Base-by-base conservation (phyloP, 2,329 filamentous ascomycete genomes). In the Alternaria hordeiaustralica region DNA sequence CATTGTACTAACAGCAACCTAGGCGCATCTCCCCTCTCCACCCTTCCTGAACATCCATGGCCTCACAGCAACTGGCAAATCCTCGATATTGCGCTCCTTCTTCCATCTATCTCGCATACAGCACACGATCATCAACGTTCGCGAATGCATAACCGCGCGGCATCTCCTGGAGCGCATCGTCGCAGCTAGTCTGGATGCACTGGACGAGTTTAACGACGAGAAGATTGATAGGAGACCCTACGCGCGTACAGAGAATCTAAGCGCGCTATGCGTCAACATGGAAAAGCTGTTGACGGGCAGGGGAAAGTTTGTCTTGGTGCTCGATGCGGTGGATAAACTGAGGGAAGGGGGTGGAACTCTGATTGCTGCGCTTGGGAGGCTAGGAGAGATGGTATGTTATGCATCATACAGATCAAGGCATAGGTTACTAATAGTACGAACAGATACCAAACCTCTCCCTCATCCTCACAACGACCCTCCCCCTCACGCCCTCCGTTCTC, bases 281-380 rank as follows among this genome's bases (percentile, higher is more conserved):
- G 86, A 86, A 64, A 87, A 84, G 74, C 82, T 93, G 79, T 79
- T 94, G 49, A 81, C 85, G 55, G 84, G 85, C 3, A 64, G 66
- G n/a, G 67, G 54, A 68, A 89, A 90, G 67, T 94, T 97, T 71
- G 89, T 95, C 9, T 80, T 98, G 61, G 92, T 97, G 11, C 86
- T 98, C 66, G 96, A 98, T 82, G 92, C 89, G 11, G 90, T 98
- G 61, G 95, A 98, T 78, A 87, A 86, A 66, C 92, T 97, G 78
- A 86, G 91, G 73, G 95, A 98, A 75, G 89, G 91, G 6, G 88
- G 92, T 6, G 86, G 89, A 3, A 97, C 93, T 1, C 81, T 98
- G 13, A 82, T 97, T 5, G 90, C 94, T 30, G 94, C 92, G 12
- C 82, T 99, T 65, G 92, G 92, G 21, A 87, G 94, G 64, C 80